phyloP scores from a whole-genome alignment of 768 basidiomycete genomes.

The Boletus subparvulus region DNA sequence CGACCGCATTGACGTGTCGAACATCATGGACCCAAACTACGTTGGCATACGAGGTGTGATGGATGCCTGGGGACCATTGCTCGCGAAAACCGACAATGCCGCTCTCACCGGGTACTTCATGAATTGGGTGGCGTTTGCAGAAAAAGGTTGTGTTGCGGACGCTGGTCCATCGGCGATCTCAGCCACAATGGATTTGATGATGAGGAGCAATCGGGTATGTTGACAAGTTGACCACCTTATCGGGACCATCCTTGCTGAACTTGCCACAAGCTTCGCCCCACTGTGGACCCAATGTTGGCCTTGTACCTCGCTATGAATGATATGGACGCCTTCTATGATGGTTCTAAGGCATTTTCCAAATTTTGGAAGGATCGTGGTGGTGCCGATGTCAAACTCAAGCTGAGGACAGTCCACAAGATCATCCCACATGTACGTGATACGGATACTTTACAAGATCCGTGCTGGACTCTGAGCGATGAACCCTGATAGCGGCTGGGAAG shows the following conservation, averaged over 20 bases:
- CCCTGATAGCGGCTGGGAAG: conserved; percentile 33
- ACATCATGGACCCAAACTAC: conserved; percentile 45
- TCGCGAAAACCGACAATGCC: conserved; percentile 32
- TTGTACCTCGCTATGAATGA: conserved; percentile 8
- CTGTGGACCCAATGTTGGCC: background rate
- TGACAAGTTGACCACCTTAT: background rate
- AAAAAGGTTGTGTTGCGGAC: conserved; percentile 2
- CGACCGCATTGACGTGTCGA: conserved; percentile 51
- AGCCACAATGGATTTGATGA: conserved; percentile 11
- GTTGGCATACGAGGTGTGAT: conserved; percentile 38
- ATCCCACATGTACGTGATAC: conserved; percentile 39
- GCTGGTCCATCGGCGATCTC: conserved; percentile 1
- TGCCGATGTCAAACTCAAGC: conserved; percentile 18
- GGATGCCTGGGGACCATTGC: conserved; percentile 38
- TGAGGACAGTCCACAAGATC: conserved; percentile 33
- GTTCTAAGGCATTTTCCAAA: conserved; percentile 35
- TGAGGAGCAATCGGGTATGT: conserved; percentile 17
- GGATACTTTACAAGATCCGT: background rate
- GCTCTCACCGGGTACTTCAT: conserved; percentile 45
- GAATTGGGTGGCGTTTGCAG: conserved; percentile 40
- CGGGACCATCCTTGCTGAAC: background rate
- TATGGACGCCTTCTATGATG: conserved; percentile 35
- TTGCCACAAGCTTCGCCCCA: conserved; percentile 7
- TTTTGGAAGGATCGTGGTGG: conserved; percentile 35
- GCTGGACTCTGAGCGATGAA: background rate